phyloP scores from a whole-genome alignment of 208 protist species.

The Acanthamoeba rhysodes region DNA sequence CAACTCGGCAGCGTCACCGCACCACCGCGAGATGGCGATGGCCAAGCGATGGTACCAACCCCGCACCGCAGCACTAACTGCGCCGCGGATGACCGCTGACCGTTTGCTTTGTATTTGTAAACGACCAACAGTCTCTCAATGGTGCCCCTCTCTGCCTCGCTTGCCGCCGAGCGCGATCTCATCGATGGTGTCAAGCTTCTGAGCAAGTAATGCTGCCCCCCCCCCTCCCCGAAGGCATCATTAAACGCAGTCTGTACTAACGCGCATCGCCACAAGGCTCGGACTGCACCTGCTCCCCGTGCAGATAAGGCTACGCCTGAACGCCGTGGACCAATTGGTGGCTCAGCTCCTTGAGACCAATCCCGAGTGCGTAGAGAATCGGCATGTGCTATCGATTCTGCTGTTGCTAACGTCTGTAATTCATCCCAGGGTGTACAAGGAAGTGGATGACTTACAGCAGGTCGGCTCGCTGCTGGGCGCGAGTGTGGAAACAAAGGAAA shows the following conservation, averaged over 20 bases:
- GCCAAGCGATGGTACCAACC: neutral
- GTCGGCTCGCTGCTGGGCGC: conserved; percentile 22
- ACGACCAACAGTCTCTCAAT: neutral
- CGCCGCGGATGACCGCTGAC: neutral
- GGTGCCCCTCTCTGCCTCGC: conserved; percentile 31
- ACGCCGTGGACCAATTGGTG: conserved; percentile 32
- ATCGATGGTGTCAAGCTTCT: conserved; percentile 36
- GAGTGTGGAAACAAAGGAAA: conserved; percentile 8
- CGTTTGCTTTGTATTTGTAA: neutral
- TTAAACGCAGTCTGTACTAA: neutral
- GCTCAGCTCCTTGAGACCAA: conserved; percentile 53
- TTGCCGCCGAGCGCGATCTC: conserved; percentile 47
- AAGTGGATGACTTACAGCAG: conserved; percentile 2
- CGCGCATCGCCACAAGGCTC: neutral
- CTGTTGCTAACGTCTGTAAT: neutral
- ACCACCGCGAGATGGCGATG: conserved; percentile 59
- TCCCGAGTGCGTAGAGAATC: neutral
- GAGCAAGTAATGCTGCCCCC: neutral
- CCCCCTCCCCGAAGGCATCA: neutral
- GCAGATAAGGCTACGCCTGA: conserved; percentile 44
- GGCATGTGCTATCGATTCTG: neutral
- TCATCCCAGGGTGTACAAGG: conserved; percentile 9
- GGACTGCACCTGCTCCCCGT: conserved; percentile 7
- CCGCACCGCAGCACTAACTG: neutral
- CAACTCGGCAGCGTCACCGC: conserved; percentile 21